phyloP scores from a whole-genome alignment of 805 yeast genomes.

The Millerago galiae region DNA sequence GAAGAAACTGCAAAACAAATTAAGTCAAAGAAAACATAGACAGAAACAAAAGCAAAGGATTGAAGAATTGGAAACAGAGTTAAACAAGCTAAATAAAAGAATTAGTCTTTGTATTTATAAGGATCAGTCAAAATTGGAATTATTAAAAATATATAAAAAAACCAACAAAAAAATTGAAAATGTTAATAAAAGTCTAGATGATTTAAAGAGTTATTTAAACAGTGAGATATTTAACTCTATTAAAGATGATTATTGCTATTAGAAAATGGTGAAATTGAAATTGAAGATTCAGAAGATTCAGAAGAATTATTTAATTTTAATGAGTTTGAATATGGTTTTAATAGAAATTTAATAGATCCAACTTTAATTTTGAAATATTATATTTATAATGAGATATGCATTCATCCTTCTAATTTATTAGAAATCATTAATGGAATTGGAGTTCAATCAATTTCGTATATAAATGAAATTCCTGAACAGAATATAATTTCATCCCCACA shows the following conservation, averaged over 20 bases:
- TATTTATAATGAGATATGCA: slow-evolving; percentile 8
- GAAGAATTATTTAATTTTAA: slow-evolving; percentile 2
- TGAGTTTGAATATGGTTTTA: slow-evolving; percentile 5
- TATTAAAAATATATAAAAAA: slow-evolving; percentile 5
- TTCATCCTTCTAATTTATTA: slow-evolving; percentile 5
- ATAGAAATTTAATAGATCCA: slow-evolving; percentile 1
- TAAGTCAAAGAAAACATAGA: slow-evolving; percentile 12
- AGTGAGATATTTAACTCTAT: slow-evolving; percentile 4
- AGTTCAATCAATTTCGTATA: slow-evolving; percentile 6
- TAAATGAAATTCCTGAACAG: slow-evolving; percentile 7
- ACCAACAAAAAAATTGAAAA: slow-evolving; percentile 2
- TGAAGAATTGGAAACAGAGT: slow-evolving; percentile 8
- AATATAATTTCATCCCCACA: slow-evolving; percentile 9
- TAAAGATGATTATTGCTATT: neutral
- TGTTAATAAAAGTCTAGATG: slow-evolving; percentile 2
- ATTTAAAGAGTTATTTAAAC: slow-evolving; percentile 4
- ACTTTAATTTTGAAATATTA: slow-evolving; percentile 7
- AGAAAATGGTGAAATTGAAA: neutral
- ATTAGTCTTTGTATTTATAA: slow-evolving; percentile 8
- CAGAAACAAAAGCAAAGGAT: slow-evolving; percentile 12
- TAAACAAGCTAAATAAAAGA: slow-evolving; percentile 2
- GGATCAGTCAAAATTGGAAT: slow-evolving; percentile 6
- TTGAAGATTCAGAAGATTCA: neutral
- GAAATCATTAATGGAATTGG: slow-evolving; percentile 11
- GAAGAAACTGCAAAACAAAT: slow-evolving; percentile 10